phyloP scores from a whole-genome alignment of 2,329 filamentous ascomycete genomes.

The Cercospora sp. region DNA sequence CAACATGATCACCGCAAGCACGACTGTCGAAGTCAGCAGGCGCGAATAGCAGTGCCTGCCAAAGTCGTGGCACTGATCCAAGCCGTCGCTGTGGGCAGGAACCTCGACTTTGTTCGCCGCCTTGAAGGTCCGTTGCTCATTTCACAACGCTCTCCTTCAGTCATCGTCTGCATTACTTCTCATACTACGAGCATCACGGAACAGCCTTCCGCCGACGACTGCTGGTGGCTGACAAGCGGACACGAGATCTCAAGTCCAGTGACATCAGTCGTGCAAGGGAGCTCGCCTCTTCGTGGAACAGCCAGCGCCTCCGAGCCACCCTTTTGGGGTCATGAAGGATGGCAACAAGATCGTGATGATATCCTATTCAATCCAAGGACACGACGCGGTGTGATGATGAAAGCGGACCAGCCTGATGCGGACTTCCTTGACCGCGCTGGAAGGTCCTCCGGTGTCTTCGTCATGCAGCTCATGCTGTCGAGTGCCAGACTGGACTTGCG shows the following conservation, averaged over 20 bases:
- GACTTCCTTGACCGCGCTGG: not conserved
- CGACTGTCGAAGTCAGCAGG: not conserved
- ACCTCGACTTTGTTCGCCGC: not conserved
- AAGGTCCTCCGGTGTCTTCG: slow-evolving; percentile 1
- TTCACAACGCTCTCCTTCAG: not conserved
- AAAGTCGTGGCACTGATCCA: not conserved
- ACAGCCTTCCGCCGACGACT: not conserved
- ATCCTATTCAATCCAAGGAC: not conserved
- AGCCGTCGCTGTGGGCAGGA: not conserved
- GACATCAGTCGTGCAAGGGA: slow-evolving; percentile 6
- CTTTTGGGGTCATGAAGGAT: not conserved
- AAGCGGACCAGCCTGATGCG: not conserved
- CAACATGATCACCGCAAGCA: not conserved
- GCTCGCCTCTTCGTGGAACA: not conserved
- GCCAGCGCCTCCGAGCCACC: not conserved
- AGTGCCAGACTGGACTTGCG: slow-evolving; percentile 4
- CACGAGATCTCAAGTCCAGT: not conserved
- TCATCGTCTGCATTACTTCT: not conserved
- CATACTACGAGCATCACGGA: not conserved
- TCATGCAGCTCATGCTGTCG: slow-evolving; percentile 5
- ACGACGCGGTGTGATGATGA: not conserved
- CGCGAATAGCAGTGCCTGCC: not conserved
- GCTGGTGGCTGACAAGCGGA: slow-evolving; percentile 1
- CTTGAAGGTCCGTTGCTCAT: not conserved
- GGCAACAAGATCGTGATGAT: not conserved